Evolutionary conservation across 768 basidiomycete genomes (phyloP).

Genomic region (Agaricus sinodeliciosus): DNA sequence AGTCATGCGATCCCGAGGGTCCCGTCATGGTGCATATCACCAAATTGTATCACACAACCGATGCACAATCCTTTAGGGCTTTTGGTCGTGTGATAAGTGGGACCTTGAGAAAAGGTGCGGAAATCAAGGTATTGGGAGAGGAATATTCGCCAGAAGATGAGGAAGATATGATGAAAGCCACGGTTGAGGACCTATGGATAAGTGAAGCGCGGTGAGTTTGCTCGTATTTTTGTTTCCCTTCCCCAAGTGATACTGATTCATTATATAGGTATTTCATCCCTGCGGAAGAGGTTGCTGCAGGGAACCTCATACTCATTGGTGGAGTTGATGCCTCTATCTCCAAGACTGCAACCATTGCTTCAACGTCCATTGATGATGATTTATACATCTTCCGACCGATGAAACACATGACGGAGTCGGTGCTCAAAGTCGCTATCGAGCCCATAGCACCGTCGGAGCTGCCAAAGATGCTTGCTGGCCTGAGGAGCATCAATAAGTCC

Average conservation of each 20-base stretch:
- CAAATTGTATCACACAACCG: conserved; percentile 94
- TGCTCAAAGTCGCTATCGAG: conserved; percentile 97
- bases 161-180: conserved; percentile 90
- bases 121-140: conserved; percentile 95
- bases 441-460: conserved; percentile 96
- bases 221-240: background rate
- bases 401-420: conserved; percentile 94
- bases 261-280: conserved; percentile 81
- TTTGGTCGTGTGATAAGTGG: conserved; percentile 94
- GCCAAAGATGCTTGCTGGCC: conserved; percentile 96
- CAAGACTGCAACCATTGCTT: conserved; percentile 87
- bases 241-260: background rate
- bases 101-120: conserved; percentile 74
- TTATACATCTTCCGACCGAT: conserved; percentile 94
- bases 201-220: conserved; percentile 73
- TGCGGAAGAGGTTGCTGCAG: conserved; percentile 81
- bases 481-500: conserved; percentile 96
- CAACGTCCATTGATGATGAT: conserved; percentile 71
- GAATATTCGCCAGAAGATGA: conserved; percentile 99
- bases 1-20: conserved; percentile 73
- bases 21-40: conserved; percentile 91
- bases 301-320: conserved; percentile 87
- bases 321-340: conserved; percentile 93
- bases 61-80: conserved; percentile 94
- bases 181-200: conserved; percentile 86